Percentiles rank a stretch among this genome's conserved stretches.
Conservation (phyloP, 176 grass and related monocot genomes). For the Neostapfia colusana region DNA sequence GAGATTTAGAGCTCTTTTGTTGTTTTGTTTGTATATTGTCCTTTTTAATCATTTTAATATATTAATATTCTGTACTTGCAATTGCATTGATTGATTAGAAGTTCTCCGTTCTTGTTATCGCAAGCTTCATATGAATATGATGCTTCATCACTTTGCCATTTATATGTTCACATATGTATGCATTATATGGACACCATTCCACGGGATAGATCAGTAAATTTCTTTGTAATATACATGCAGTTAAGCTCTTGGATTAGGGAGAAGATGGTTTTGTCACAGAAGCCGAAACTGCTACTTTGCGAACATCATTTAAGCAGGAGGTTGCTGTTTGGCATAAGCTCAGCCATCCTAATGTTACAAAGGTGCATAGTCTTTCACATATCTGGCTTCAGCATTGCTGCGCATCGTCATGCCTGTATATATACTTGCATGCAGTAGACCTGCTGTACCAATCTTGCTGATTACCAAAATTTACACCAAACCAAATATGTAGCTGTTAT, state of each 20-base stretch:
- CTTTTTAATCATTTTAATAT: background rate
- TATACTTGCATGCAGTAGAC: slow-evolving; percentile 9
- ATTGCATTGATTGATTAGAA: background rate
- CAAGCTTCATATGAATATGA: background rate
- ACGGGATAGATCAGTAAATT: slow-evolving; percentile 19
- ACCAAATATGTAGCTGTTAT: slow-evolving; percentile 11
- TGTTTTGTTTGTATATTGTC: too few relatives aligned
- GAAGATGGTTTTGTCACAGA: slow-evolving; percentile 87
- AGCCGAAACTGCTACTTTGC: slow-evolving; percentile 59
- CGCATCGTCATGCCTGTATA: slow-evolving; percentile 28
- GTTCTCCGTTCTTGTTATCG: background rate
- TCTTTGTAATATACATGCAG: slow-evolving; percentile 36
- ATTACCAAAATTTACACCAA: background rate
- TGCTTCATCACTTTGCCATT: background rate
- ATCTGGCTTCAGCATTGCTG: background rate
- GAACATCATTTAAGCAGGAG: slow-evolving; percentile 80
- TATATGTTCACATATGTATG: slow-evolving; percentile 8
- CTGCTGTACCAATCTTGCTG: slow-evolving; percentile 14
- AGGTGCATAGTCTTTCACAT: slow-evolving; percentile 45
- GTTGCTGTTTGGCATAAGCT: slow-evolving; percentile 98
- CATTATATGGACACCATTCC: background rate
- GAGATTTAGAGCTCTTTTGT: background rate
- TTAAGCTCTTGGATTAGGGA: slow-evolving; percentile 95
- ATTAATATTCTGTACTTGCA: slow-evolving; percentile 7
- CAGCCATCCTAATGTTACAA: slow-evolving; percentile 88